Evolutionary conservation across 1,284 basidiomycete species (phyloP), one percentile per base, ranked within the genome.

Genomic region (Irpex sp.): DNA sequence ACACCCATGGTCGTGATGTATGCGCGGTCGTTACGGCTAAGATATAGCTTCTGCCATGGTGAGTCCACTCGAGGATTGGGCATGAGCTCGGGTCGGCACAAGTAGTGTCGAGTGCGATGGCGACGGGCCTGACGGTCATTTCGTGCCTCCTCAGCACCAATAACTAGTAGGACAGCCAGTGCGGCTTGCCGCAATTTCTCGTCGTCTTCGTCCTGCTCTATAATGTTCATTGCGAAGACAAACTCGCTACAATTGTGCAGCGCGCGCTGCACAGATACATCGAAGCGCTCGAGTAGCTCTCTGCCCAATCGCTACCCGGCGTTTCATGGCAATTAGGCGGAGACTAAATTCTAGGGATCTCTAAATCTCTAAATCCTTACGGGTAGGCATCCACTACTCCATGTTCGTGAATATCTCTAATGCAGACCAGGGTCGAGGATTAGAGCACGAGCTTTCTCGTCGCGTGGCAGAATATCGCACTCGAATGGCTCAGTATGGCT

Each of bases 1-100:
- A 83, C 66, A 0, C 81, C 79, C 79, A 83, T 82, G 0, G 78
- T 81, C 0, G 78, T 81, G 51, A 83, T 81, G 63, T 74, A 83
- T 5, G 78, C 81, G 0, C 74, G 65, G 61, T 82, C 76, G 66
- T 71, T 72, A 9, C 61, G 64, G 53, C 71, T 72, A 0, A 63
- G 26, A 54, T 70, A 75, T 0, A 80, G 71, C 0, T 21, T 19
- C 54, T 77, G 74, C 79, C 78, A 81, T 17, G 78, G 74, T 9
- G 78, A 79, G 5, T 62, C 63, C 0, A 26, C 1, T 0, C 75
- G 68, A 19, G 77, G 78, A 64, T 78, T 70, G 0, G 74, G 74
- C 0, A 77, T 66, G 1, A 80, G 72, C 9, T 78, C 60, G 1
- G 71, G 61, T 5, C 72, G 73, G 43, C 58, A 57, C 1, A 78